Conservation (phyloP, 176 grass and related monocot genomes). For the Miscanthus lutarioriparius region DNA sequence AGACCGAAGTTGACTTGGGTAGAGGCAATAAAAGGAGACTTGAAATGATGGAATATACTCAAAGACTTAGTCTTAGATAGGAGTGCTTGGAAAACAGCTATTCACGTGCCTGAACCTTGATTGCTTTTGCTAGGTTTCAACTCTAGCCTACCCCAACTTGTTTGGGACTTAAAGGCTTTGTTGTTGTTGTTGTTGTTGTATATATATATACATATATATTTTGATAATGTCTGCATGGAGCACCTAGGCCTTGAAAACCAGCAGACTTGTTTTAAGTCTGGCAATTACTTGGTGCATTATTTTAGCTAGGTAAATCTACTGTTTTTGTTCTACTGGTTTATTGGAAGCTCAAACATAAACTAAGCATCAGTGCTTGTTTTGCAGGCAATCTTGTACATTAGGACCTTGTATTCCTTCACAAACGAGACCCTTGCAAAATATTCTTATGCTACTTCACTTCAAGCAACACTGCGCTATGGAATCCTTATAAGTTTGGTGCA, state of each 20-base stretch:
- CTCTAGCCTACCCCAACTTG: too few relatives aligned
- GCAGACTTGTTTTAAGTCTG: background rate
- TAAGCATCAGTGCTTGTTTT: conserved; percentile 13
- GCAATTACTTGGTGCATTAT: background rate
- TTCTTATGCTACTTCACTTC: conserved; percentile 98
- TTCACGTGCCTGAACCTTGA: too few relatives aligned
- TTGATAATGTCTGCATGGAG: too few relatives aligned
- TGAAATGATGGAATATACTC: too few relatives aligned
- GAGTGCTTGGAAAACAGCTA: too few relatives aligned
- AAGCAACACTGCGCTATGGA: conserved; percentile 94
- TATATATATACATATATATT: background rate
- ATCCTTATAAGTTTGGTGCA: conserved; percentile 97
- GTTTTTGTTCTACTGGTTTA: conserved; percentile 8
- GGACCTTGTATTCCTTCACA: conserved; percentile 92
- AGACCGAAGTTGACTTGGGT: too few relatives aligned
- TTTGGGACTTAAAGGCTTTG: too few relatives aligned
- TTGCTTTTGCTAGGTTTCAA: too few relatives aligned
- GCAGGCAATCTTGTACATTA: conserved; percentile 91
- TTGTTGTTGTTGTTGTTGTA: too few relatives aligned
- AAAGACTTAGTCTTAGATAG: too few relatives aligned
- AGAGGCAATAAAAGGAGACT: too few relatives aligned
- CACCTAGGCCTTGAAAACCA: conserved; percentile 1
- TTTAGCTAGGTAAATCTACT: conserved; percentile 3
- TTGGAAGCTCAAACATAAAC: conserved; percentile 15
- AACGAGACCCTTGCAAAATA: conserved; percentile 98